These are phyloP conservation scores for Hypoxylon sp. DNA, from an alignment of 2,329 filamentous ascomycete genomes.

Conservation along the genomic window DNA sequence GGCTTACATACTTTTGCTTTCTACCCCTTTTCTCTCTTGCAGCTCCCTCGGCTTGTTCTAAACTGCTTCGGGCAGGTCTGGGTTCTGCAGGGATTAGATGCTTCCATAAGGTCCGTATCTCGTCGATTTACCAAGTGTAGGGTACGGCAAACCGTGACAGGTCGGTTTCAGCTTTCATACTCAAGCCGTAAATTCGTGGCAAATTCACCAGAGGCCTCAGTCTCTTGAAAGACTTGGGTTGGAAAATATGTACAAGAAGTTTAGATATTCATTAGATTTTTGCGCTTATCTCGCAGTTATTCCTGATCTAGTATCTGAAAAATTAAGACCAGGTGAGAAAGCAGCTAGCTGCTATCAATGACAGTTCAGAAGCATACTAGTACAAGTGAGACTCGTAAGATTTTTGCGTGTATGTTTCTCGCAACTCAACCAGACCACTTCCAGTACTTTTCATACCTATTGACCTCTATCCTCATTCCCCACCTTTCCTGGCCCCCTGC, in stretches of 20 bases:
- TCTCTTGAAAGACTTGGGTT: conserved; percentile 11
- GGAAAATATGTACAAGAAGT: conserved; percentile 46
- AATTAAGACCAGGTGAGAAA: conserved; percentile 32
- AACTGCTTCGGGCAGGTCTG: background rate
- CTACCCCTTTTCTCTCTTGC: background rate
- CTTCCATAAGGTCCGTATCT: conserved; percentile 1
- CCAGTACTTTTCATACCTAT: conserved; percentile 20
- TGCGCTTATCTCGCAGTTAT: conserved; percentile 23
- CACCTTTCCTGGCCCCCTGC: background rate
- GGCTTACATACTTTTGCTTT: conserved; percentile 9
- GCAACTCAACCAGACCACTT: conserved; percentile 34
- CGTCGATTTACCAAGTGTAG: background rate
- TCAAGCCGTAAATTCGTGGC: background rate
- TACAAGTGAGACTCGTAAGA: conserved; percentile 40
- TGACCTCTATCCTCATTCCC: conserved; percentile 12
- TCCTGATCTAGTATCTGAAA: conserved; percentile 19
- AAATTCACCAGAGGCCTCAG: conserved; percentile 1
- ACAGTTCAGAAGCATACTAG: conserved; percentile 50
- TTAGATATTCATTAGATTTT: conserved; percentile 34
- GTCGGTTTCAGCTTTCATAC: background rate
- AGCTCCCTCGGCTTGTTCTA: background rate
- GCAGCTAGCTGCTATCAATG: conserved; percentile 44
- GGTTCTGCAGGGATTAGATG: background rate
- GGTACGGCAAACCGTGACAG: background rate
- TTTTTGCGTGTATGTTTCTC: conserved; percentile 31